phyloP scores from a whole-genome alignment of 495 filamentous ascomycete species.

The Aspergillus ellipticus region DNA sequence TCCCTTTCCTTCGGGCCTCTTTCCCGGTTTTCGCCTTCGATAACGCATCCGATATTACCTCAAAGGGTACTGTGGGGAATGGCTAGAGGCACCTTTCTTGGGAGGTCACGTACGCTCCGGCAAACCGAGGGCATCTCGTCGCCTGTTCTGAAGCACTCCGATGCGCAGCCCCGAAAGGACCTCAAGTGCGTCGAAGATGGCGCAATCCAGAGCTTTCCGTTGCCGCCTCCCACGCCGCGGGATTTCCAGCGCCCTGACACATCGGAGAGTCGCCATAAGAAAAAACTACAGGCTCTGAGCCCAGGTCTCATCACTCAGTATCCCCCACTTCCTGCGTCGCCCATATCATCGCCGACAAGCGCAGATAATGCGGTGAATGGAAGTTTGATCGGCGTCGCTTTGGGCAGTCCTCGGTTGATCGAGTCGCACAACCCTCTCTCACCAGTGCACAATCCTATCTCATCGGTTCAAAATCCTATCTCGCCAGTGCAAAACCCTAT shows the following conservation, averaged over 20 bases:
- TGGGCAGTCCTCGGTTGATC: conserved; percentile 50
- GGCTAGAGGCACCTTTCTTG: conserved; percentile 27
- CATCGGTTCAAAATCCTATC: conserved; percentile 15
- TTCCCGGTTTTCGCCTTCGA: conserved; percentile 10
- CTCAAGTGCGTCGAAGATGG: conserved; percentile 17
- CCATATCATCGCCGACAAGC: conserved; percentile 7
- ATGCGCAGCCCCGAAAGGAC: conserved; percentile 34
- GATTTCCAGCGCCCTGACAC: conserved; percentile 23
- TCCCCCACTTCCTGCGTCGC: not conserved
- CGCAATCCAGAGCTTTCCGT: conserved; percentile 5
- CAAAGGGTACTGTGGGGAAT: conserved; percentile 12
- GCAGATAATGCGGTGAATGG: conserved; percentile 20
- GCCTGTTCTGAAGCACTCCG: conserved; percentile 33
- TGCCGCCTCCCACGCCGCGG: conserved; percentile 14
- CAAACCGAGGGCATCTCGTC: conserved; percentile 28
- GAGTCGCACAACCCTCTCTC: conserved; percentile 17
- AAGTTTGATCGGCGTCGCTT: conserved; percentile 49
- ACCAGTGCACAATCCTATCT: too few species aligned
- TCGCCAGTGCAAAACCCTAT: conserved; percentile 14
- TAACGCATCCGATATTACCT: not conserved
- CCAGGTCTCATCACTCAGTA: conserved; percentile 24
- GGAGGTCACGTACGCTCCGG: conserved; percentile 26
- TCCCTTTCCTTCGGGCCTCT: not conserved
- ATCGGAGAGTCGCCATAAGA: conserved; percentile 18
- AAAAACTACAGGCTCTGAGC: conserved; percentile 23